Conservation (phyloP, 331 rosid species). For the Cucumis variabilis region DNA sequence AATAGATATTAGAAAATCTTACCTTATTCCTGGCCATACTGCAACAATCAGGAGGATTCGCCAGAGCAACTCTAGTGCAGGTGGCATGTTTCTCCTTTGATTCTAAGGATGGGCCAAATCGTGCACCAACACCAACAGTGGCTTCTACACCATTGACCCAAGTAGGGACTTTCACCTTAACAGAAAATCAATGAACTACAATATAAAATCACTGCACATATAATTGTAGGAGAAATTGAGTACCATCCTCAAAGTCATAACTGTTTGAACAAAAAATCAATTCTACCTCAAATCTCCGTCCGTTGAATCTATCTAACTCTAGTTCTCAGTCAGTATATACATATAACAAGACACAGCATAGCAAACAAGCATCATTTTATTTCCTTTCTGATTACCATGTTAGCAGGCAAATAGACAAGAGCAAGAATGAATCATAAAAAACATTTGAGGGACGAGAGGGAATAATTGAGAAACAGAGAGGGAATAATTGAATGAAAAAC, state of each 20-base stretch:
- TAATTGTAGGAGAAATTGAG: neutral
- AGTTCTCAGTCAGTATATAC: neutral
- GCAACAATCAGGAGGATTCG: conserved; percentile 99
- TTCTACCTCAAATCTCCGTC: neutral
- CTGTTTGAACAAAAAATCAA: neutral
- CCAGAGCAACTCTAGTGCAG: conserved; percentile 84
- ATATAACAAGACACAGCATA: conserved; percentile 12
- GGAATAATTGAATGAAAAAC: neutral
- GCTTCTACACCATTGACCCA: conserved; percentile 74
- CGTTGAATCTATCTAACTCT: conserved; percentile 1
- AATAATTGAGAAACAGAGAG: neutral
- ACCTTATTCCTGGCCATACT: conserved; percentile 65
- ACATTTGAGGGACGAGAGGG: neutral
- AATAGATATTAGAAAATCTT: conserved; percentile 26
- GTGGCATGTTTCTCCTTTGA: conserved; percentile 90
- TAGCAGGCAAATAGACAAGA: neutral
- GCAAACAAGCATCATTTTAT: neutral
- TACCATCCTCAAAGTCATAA: neutral
- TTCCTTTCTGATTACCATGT: neutral
- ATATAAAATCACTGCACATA: conserved; percentile 23
- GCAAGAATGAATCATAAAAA: neutral
- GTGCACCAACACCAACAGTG: conserved; percentile 92
- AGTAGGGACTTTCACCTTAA: conserved; percentile 92
- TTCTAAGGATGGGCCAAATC: conserved; percentile 91
- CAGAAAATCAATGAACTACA: conserved; percentile 22